Evolutionary conservation across 1,284 basidiomycete genomes (phyloP).

Genomic region (Pseudomicrostroma phylloplanum): DNA sequence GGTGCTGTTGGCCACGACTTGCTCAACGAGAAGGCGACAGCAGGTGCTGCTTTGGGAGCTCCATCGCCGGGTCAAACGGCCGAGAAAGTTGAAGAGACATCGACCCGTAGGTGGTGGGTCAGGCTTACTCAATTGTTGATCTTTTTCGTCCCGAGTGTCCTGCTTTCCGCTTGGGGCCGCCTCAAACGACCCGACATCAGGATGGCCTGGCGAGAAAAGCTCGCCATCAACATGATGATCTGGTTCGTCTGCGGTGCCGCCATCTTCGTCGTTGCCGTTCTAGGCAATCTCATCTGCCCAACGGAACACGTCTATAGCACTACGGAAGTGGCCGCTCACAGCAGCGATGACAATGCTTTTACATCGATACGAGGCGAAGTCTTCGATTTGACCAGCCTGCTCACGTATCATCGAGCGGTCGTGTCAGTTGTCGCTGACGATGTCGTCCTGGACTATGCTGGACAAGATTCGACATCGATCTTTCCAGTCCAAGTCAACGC

Average conservation of each 20-base stretch:
- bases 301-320: slow-evolving; percentile 82
- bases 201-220: slow-evolving; percentile 95
- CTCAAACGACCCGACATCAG: slow-evolving; percentile 91
- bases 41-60: slow-evolving; percentile 10
- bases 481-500: slow-evolving; percentile 97
- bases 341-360: slow-evolving; percentile 64
- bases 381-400: slow-evolving; percentile 62
- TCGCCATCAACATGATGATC: slow-evolving; percentile 84
- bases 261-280: slow-evolving; percentile 84
- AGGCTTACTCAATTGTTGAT: slow-evolving; percentile 81
- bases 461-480: slow-evolving; percentile 66
- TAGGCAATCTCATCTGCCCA: slow-evolving; percentile 86
- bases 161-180: slow-evolving; percentile 67
- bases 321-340: slow-evolving; percentile 70
- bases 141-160: slow-evolving; percentile 75
- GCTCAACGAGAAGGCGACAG: slow-evolving; percentile 37
- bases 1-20: slow-evolving; percentile 60
- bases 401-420: slow-evolving; percentile 59
- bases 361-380: slow-evolving; percentile 86
- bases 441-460: slow-evolving; percentile 75
- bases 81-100: slow-evolving; percentile 75
- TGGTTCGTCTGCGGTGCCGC: slow-evolving; percentile 85
- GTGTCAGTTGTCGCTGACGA: slow-evolving; percentile 71
- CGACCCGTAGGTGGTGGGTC: slow-evolving; percentile 79
- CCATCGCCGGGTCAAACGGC: slow-evolving; percentile 60